phyloP scores from a whole-genome alignment of 164 flowering plant species.

The Euptelea pleiosperma region DNA sequence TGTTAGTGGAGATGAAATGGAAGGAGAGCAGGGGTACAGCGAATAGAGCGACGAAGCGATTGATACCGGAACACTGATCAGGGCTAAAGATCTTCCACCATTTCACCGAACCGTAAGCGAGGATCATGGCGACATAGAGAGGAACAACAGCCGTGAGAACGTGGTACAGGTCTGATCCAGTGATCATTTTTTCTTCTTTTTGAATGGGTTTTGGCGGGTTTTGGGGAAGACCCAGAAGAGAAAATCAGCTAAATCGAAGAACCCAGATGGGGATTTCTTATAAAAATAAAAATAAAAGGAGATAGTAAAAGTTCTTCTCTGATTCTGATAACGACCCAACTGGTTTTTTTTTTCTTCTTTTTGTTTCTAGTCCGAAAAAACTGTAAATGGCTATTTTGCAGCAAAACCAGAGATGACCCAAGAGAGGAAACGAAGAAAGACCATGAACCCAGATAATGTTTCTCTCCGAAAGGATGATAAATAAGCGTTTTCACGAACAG shows the following conservation, averaged over 20 bases:
- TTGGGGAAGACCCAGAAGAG: conserved; percentile 10
- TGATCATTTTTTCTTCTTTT: conserved; percentile 44
- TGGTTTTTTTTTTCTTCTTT: neutral
- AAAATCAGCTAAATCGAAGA: conserved; percentile 3
- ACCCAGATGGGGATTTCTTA: neutral
- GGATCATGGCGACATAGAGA: conserved; percentile 87
- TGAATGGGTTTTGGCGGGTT: neutral
- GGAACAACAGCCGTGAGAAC: conserved; percentile 82
- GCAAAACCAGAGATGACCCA: neutral
- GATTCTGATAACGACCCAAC: too few species aligned
- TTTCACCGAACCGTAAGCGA: conserved; percentile 90
- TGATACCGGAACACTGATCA: conserved; percentile 94
- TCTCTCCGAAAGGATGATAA: neutral
- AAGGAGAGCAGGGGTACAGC: conserved; percentile 90
- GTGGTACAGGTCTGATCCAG: conserved; percentile 49
- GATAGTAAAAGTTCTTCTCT: too few species aligned
- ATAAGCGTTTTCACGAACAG: too few species aligned
- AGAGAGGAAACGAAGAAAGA: neutral
- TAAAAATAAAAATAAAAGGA: neutral
- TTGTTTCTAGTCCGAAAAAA: too few species aligned
- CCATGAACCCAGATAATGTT: neutral
- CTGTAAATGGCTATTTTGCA: too few species aligned
- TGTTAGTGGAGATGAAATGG: conserved; percentile 81
- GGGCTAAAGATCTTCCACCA: conserved; percentile 97
- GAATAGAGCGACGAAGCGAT: conserved; percentile 82